Percentiles rank a stretch among this genome's conserved stretches.
Conservation (phyloP, 106 monocot genomes). For the Chionographis japonica region DNA sequence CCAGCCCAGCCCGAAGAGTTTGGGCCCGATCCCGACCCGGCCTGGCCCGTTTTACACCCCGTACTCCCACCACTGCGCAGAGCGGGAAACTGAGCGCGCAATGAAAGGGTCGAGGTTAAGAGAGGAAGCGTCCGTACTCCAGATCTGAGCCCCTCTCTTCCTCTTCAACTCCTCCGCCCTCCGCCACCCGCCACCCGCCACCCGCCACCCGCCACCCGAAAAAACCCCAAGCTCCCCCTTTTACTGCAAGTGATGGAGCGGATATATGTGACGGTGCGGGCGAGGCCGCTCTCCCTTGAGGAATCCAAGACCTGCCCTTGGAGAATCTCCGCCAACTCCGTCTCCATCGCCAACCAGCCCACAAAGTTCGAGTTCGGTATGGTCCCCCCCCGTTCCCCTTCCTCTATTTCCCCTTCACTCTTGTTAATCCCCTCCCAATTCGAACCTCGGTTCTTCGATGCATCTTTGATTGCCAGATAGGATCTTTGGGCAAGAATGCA, state of each 20-base stretch:
- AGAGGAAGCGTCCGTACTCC: too few species aligned
- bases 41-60: too few species aligned
- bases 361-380: constrained; percentile 81
- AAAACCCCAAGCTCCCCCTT: neutral
- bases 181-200: too few species aligned
- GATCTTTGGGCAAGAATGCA: constrained; percentile 76
- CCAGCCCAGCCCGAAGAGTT: too few species aligned
- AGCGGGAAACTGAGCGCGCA: too few species aligned
- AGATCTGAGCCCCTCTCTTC: too few species aligned
- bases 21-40: too few species aligned
- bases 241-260: constrained; percentile 52
- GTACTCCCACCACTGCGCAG: too few species aligned
- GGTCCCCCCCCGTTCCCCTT: neutral
- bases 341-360: constrained; percentile 38
- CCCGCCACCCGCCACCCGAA: neutral
- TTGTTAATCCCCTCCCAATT: neutral
- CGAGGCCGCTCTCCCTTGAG: constrained; percentile 69
- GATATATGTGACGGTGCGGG: constrained; percentile 72
- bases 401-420: too few species aligned
- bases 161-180: too few species aligned
- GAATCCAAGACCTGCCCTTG: constrained; percentile 66
- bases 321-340: constrained; percentile 73
- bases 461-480: constrained; percentile 35
- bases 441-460: neutral
- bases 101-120: too few species aligned